phyloP scores from a whole-genome alignment of 495 filamentous ascomycete species.

The Penicillium paxilli region DNA sequence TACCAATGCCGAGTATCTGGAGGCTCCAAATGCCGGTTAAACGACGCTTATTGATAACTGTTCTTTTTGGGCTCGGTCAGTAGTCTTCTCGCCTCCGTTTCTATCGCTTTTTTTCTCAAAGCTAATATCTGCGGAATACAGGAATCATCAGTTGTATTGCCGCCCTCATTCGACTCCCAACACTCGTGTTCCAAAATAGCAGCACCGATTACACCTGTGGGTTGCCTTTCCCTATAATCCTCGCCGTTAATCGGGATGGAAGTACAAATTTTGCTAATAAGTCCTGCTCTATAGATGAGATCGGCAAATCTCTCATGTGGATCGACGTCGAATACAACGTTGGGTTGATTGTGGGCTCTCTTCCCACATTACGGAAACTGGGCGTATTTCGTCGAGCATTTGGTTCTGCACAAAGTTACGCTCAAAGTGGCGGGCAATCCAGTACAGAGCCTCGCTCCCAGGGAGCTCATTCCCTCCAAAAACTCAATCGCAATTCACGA shows the following conservation, averaged over 20 bases:
- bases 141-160: neutral
- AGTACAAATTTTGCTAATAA: no score
- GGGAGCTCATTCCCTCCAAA: neutral
- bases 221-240: neutral
- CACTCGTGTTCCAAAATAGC: neutral
- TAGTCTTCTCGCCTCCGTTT: neutral
- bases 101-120: neutral
- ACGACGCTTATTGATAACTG: conserved; percentile 49
- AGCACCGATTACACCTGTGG: conserved; percentile 5
- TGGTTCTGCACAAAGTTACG: neutral
- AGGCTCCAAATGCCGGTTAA: conserved; percentile 41
- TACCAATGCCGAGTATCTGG: conserved; percentile 49
- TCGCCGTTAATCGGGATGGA: no score
- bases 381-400: neutral
- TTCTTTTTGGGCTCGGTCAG: conserved; percentile 50
- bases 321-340: neutral
- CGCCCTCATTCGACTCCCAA: conserved; percentile 1
- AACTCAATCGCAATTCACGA: neutral
- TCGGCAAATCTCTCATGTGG: neutral
- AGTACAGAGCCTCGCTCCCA: no score
- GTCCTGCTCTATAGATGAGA: no score
- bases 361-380: neutral
- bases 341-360: neutral
- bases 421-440: neutral
- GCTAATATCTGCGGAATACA: neutral